Evolutionary conservation across 148 eudicot species (phyloP).

Genomic region (Polygonum aviculare): DNA sequence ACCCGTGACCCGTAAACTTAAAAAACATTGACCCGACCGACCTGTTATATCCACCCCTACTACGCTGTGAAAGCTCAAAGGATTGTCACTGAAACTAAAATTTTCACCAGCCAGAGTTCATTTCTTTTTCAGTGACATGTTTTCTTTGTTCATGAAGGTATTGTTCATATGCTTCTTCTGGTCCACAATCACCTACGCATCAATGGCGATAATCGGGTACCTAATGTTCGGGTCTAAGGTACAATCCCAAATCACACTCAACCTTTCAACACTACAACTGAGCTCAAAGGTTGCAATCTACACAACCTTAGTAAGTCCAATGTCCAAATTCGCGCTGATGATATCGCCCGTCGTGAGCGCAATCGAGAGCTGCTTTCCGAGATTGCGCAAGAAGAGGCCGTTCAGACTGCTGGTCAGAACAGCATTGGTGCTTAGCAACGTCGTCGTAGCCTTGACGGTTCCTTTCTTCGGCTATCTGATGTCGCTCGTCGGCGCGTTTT

Average conservation of each 20-base stretch:
- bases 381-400: slow-evolving; percentile 20
- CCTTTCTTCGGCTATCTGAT: slow-evolving; percentile 41
- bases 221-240: slow-evolving; percentile 42
- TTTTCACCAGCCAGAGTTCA: background rate
- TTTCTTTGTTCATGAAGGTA: slow-evolving; percentile 20
- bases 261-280: slow-evolving; percentile 28
- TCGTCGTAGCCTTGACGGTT: slow-evolving; percentile 30
- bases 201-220: slow-evolving; percentile 42
- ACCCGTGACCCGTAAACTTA: no score
- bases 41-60: no score
- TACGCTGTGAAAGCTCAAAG: no score
- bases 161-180: slow-evolving; percentile 36
- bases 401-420: slow-evolving; percentile 26
- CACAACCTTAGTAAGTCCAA: slow-evolving; percentile 39
- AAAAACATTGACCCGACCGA: no score
- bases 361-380: slow-evolving; percentile 34
- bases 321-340: slow-evolving; percentile 48
- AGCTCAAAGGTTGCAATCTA: slow-evolving; percentile 46
- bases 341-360: slow-evolving; percentile 35
- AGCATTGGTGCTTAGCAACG: slow-evolving; percentile 30
- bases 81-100: background rate
- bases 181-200: slow-evolving; percentile 31
- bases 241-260: slow-evolving; percentile 40
- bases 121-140: background rate
- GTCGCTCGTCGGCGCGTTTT: slow-evolving; percentile 47